phyloP scores from a whole-genome alignment of 305 asterid species.

The Fraxinus albicans region DNA sequence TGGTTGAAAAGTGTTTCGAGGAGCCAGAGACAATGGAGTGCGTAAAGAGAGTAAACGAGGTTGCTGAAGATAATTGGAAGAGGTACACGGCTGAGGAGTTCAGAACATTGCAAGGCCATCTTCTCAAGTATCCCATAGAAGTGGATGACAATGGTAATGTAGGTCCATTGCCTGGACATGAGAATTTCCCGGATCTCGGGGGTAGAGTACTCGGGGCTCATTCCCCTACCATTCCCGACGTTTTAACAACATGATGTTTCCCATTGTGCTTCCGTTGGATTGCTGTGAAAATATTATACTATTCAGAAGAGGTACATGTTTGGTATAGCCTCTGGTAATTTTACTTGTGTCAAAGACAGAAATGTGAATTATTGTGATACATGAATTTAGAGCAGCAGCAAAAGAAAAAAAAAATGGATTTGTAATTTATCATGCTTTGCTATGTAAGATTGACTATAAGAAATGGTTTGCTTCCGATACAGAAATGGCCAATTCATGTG shows the following conservation, averaged over 20 bases:
- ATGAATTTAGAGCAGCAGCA: not conserved
- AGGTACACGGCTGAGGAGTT: slow-evolving; percentile 46
- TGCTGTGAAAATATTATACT: not conserved
- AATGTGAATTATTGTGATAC: not conserved
- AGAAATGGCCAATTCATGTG: not conserved
- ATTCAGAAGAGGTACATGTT: not conserved
- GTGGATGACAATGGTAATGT: slow-evolving; percentile 63
- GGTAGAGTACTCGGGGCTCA: slow-evolving; percentile 75
- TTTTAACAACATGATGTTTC: slow-evolving; percentile 55
- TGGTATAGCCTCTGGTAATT: not conserved
- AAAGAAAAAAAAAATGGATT: not conserved
- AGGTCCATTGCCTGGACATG: slow-evolving; percentile 62
- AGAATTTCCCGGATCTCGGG: slow-evolving; percentile 78
- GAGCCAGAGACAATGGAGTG: slow-evolving; percentile 66
- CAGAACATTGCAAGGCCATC: slow-evolving; percentile 62
- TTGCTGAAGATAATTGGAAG: slow-evolving; percentile 70
- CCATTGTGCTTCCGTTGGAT: not conserved
- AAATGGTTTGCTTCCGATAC: not conserved
- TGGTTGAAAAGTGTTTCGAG: slow-evolving; percentile 43
- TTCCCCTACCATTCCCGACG: slow-evolving; percentile 65
- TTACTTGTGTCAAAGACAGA: not conserved
- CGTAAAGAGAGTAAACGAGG: slow-evolving; percentile 59
- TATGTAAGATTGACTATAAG: not conserved
- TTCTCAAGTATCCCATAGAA: slow-evolving; percentile 72
- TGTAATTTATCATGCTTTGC: not conserved